Evolutionary conservation across 139 green algal genomes (phyloP).

Genomic region (Tetradesmus obliquus): DNA sequence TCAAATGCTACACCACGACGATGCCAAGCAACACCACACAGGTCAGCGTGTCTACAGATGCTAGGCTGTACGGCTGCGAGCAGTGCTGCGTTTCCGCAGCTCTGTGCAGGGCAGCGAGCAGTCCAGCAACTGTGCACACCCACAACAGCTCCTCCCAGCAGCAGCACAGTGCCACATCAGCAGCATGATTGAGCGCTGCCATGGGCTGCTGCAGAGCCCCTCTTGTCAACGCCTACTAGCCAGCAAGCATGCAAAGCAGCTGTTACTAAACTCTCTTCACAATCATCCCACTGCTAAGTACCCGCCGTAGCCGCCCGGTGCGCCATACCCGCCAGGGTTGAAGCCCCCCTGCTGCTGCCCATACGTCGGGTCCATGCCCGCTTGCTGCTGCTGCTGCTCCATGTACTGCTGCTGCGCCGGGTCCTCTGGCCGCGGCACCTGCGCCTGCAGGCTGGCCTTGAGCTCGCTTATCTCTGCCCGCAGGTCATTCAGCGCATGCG

Average conservation of each 20-base stretch:
- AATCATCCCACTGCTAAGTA: not conserved
- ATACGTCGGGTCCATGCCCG: constrained; percentile 3
- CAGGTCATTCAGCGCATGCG: constrained; percentile 68
- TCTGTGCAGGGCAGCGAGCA: no score
- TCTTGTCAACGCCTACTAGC: not conserved
- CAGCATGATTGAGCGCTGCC: not conserved
- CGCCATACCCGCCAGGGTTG: not conserved
- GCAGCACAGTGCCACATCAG: not conserved
- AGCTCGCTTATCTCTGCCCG: constrained; percentile 58
- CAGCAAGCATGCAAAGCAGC: not conserved
- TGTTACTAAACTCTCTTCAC: not conserved
- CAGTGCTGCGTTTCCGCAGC: no score
- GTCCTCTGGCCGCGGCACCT: not conserved
- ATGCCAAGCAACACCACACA: no score
- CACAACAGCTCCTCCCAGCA: no score
- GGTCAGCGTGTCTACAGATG: no score
- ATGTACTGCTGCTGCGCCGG: not conserved
- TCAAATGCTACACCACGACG: no score
- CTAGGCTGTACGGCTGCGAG: no score
- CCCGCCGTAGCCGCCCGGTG: not conserved
- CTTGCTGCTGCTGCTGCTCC: constrained; percentile 2
- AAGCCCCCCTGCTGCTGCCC: constrained; percentile 4
- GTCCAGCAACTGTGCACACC: no score
- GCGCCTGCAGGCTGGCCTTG: constrained; percentile 46
- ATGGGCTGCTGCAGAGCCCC: not conserved